Evolutionary conservation across 352 stramenopile species (phyloP), one percentile per base, ranked within the genome.

Genomic region (Thalassiosira ordinaria): DNA sequence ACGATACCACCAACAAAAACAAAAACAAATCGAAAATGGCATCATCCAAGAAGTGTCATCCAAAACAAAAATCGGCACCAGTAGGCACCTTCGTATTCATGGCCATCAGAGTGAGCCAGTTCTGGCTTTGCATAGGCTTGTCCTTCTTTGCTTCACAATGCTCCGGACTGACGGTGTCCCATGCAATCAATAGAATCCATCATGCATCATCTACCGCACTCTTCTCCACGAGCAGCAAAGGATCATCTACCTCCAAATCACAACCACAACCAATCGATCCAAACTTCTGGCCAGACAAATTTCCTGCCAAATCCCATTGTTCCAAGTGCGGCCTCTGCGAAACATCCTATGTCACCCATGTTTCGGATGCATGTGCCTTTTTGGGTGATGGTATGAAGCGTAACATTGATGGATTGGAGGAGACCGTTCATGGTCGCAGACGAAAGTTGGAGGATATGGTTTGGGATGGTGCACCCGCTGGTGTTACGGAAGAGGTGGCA

Each of bases 241-340:
- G 55, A 64, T 16, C 47, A n/a, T 24, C 24, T 0, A 51, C 41
- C 41, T 33, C 49, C n/a, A n/a, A n/a, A n/a, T n/a, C n/a, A 33
- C 29, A 52, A 29, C 56, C 56, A 31, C 56, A 80, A 67, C 86
- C 86, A 0, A 92, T 92, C 29, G 81, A 90, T 74, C 53, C 74
- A 26, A 61, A 35, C 27, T 77, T 41, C 5, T 91, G 87, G 87
- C 87, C 87, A 24, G 64, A 85, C 13, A 87, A 86, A 66, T 91
- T 91, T 64, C 89, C 89, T 13, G 89, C 86, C 13, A 92, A 93
- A 69, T 76, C 82, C 27, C 84, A 91, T 26, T 93, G 89, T 72
- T 91, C 84, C 0, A 86, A 82, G 74, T 93, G 89, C 59, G 86
- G 89, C 18, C 65, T 93, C n/a, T 92, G 89, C 64, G 89, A 93